Base-by-base conservation (phyloP, 805 yeast genomes). In the Yamadazyma philogaea region DNA sequence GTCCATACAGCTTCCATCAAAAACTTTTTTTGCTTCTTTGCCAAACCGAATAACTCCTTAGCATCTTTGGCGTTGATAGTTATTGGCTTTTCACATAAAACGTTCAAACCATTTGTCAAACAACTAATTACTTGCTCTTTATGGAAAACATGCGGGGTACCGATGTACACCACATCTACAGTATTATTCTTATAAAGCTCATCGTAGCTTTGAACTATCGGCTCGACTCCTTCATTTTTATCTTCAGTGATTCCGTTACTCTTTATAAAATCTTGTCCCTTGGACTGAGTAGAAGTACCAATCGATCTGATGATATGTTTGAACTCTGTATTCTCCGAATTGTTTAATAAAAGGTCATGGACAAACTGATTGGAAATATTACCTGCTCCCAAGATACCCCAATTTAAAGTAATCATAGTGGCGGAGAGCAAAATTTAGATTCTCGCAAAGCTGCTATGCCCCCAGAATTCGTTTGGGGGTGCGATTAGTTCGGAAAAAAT, bases 1-100 rank as follows among this genome's bases (percentile, higher is more conserved):
- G 81, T 70, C 82, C 82, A 77, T 40, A 75, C 70, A 4, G 77
- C 84, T 55, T 79, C 85, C 81, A 79, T 74, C 28, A 79, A 59
- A 46, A 73, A 77, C 37, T 68, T 52, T 1, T 64, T 61, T 54
- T 70, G 68, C 42, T 55, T 46, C 49, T 63, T 61, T 3, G 84
- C 84, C 35, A 69, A 61, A 1, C 54, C 61, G 37, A 68, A 56
- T 8, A 78, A 52, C 31, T 65, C 71, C 21, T 59, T 49, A 6
- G 77, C 66, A 42, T 78, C 79, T 16, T 56, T 56, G 3, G 57
- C 59, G 46, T 75, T 77, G 39, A 78, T 67, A 2, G 79, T 70
- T 49, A 77, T 60, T 6, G 82, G 79, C 54, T 78, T 78, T 46
- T 78, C 83, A 51, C 79, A 73, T 36, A 78, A 59, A 16, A 77